Evolutionary conservation across 192 early-diverging fungal genomes (phyloP).

Genomic region (Helicostylum pulchrum): DNA sequence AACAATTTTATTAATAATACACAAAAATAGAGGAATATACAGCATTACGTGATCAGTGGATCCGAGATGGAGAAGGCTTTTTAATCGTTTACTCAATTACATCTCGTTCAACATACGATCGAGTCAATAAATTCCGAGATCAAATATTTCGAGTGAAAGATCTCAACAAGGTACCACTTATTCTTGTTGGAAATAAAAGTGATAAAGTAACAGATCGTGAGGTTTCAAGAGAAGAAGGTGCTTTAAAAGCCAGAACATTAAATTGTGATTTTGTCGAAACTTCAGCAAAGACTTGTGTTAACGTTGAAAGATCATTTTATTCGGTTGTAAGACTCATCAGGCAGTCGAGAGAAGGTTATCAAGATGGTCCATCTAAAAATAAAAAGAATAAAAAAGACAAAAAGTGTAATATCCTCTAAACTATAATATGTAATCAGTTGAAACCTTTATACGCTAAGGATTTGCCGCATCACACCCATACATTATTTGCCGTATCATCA

Average conservation of each 20-base stretch:
- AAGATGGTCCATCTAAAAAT: neutral
- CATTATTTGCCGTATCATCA: no score
- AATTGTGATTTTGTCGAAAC: conserved; percentile 81
- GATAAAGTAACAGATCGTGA: conserved; percentile 75
- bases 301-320: conserved; percentile 85
- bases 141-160: conserved; percentile 86
- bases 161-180: conserved; percentile 71
- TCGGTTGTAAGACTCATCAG: conserved; percentile 71
- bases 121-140: conserved; percentile 72
- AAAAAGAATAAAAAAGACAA: conserved; percentile 15
- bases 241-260: conserved; percentile 63
- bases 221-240: conserved; percentile 75
- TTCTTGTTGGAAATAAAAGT: conserved; percentile 89
- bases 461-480: no score
- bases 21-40: conserved; percentile 61
- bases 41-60: conserved; percentile 76
- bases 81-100: conserved; percentile 84
- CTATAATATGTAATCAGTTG: neutral
- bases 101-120: conserved; percentile 76
- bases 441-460: no score
- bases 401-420: conserved; percentile 7
- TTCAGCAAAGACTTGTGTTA: conserved; percentile 78
- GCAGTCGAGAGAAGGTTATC: conserved; percentile 39
- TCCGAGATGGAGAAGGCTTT: conserved; percentile 77
- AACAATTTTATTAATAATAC: conserved; percentile 1